Percentiles rank a stretch among this genome's conserved stretches.
phyloP scores from a whole-genome alignment of 208 protist species.

The Leishmania guyanensis region DNA sequence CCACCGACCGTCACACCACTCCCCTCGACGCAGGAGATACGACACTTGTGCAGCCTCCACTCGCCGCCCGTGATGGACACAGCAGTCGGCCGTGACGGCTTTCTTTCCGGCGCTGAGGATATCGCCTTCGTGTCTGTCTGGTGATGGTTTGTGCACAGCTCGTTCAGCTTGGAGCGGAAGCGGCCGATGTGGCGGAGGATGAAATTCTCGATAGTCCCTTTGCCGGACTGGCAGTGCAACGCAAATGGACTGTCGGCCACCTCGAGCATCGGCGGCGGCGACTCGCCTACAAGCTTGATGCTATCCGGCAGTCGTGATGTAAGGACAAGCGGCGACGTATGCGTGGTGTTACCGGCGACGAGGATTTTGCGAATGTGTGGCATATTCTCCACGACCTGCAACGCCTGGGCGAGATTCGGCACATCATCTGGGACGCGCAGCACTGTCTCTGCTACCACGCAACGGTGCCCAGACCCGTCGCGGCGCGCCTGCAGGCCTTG shows the following conservation, averaged over 20 bases:
- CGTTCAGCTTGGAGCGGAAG: slow-evolving; percentile 15
- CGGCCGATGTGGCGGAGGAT: slow-evolving; percentile 67
- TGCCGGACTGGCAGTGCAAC: slow-evolving; percentile 60
- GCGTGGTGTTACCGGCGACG: slow-evolving; percentile 51
- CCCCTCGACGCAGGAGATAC: slow-evolving; percentile 73
- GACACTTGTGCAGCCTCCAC: slow-evolving; percentile 72
- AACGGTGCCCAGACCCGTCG: slow-evolving; percentile 13
- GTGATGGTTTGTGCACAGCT: slow-evolving; percentile 10
- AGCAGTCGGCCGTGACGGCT: slow-evolving; percentile 56
- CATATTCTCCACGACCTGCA: slow-evolving; percentile 39
- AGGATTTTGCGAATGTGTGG: slow-evolving; percentile 72
- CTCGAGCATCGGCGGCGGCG: slow-evolving; percentile 70
- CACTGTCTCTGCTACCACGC: slow-evolving; percentile 32
- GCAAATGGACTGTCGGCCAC: slow-evolving; percentile 51
- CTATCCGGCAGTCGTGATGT: slow-evolving; percentile 61
- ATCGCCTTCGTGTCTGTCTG: background rate
- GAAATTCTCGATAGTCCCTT: slow-evolving; percentile 76
- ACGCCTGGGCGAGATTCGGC: slow-evolving; percentile 44
- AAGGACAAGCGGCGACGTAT: slow-evolving; percentile 53
- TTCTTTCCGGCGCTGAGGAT: slow-evolving; percentile 27
- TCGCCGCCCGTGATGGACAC: slow-evolving; percentile 69
- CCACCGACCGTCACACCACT: slow-evolving; percentile 62
- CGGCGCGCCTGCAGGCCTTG: slow-evolving; percentile 21
- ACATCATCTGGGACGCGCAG: slow-evolving; percentile 69
- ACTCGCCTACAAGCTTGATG: slow-evolving; percentile 67